phyloP scores from a whole-genome alignment of 1,139 yeast species.

The Suhomyces atakaporum region DNA sequence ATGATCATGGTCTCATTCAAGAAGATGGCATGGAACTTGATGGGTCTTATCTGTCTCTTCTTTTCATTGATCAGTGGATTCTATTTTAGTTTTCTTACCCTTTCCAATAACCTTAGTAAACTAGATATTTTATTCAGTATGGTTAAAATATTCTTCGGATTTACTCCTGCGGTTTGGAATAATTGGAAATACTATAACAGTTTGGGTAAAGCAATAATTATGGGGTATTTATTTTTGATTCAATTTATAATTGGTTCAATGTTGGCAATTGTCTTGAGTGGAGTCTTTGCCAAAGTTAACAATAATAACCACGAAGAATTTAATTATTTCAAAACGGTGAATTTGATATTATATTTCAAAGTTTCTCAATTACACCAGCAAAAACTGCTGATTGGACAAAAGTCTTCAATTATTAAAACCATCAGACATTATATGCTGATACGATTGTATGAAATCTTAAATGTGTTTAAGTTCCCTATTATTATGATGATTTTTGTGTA shows the following conservation, averaged over 20 bases:
- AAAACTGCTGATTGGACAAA: constrained; percentile 1
- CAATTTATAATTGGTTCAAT: constrained; percentile 62
- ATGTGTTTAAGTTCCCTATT: constrained; percentile 36
- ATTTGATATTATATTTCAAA: constrained; percentile 36
- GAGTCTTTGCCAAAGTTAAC: constrained; percentile 43
- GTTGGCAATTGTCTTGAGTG: constrained; percentile 57
- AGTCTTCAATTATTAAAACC: constrained; percentile 1
- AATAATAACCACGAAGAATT: constrained; percentile 44
- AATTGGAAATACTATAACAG: constrained; percentile 55
- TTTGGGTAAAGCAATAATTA: constrained; percentile 51
- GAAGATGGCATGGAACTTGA: constrained; percentile 56
- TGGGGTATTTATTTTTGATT: constrained; percentile 56
- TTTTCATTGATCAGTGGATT: constrained; percentile 58
- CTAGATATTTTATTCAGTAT: constrained; percentile 55
- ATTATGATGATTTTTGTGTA: constrained; percentile 35
- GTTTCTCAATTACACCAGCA: constrained; percentile 18
- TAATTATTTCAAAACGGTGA: constrained; percentile 42
- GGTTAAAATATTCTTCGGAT: constrained; percentile 59
- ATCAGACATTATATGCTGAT: constrained; percentile 8
- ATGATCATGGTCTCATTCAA: constrained; percentile 54
- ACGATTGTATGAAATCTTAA: constrained; percentile 18
- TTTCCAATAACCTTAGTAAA: constrained; percentile 49
- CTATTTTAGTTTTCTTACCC: constrained; percentile 56
- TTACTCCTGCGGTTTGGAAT: constrained; percentile 66
- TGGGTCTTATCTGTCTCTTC: constrained; percentile 54